Conservation (phyloP, 257 asterid genomes). For the Lithospermum erythrorhizon region DNA sequence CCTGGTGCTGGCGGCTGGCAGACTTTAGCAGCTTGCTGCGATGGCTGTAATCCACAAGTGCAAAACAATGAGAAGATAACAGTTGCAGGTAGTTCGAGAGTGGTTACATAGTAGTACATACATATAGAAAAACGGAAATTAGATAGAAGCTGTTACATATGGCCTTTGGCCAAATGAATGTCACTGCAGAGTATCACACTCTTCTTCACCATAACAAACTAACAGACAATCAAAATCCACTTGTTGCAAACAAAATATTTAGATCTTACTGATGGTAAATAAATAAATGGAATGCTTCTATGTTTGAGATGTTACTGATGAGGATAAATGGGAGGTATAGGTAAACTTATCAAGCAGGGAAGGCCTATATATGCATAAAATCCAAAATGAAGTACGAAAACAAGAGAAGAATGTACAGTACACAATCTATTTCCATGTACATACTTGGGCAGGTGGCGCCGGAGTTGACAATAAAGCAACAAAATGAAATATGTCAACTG, state of each 20-base stretch:
- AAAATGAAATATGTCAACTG: conserved; percentile 65
- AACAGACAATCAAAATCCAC: background rate
- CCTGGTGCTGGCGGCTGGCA: conserved; percentile 28
- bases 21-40: conserved; percentile 23
- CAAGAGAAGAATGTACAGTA: background rate
- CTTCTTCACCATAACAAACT: background rate
- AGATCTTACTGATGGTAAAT: too few relatives aligned
- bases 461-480: conserved; percentile 65
- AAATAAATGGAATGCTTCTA: too few relatives aligned
- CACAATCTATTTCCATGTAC: background rate
- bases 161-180: background rate
- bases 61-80: background rate
- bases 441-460: conserved; percentile 59
- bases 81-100: background rate
- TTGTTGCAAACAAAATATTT: background rate
- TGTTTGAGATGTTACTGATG: too few relatives aligned
- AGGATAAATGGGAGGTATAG: too few relatives aligned
- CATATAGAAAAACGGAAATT: background rate
- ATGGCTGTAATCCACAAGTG: conserved; percentile 8
- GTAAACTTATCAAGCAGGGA: background rate
- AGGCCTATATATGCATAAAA: background rate
- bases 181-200: too few relatives aligned
- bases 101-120: too few relatives aligned
- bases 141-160: background rate
- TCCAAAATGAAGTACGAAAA: background rate